Percentiles rank a stretch among this genome's conserved stretches.
Evolutionary conservation across 257 asterid species (phyloP).

Genomic region (Paraleonurus japonicus): DNA sequence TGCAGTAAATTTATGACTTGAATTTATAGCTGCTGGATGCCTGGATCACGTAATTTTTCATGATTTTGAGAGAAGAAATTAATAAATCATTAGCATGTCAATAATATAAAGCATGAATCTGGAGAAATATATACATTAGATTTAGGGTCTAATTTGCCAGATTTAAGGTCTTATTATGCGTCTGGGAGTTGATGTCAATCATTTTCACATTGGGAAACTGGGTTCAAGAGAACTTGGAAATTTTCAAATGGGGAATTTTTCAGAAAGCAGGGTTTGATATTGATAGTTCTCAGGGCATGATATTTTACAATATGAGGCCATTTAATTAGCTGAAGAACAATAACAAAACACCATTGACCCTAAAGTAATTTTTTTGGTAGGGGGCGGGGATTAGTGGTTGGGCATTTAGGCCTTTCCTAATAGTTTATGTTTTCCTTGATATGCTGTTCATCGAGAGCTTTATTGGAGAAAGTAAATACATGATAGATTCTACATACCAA

Average conservation of each 20-base stretch:
- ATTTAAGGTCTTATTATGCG: slow-evolving; percentile 1
- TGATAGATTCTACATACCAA: not conserved
- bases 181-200: not conserved
- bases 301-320: not conserved
- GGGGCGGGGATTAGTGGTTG: not conserved
- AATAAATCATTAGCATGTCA: not conserved
- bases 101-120: not conserved
- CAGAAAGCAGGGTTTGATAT: not conserved
- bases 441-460: not conserved
- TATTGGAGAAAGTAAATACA: not conserved
- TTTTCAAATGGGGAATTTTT: not conserved
- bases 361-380: not conserved
- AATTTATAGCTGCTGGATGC: not conserved
- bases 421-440: not conserved
- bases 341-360: not conserved
- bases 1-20: not conserved
- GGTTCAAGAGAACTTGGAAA: not conserved
- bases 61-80: not conserved
- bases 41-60: not conserved
- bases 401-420: not conserved
- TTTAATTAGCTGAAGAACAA: not conserved
- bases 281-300: not conserved
- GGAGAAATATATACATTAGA: not conserved
- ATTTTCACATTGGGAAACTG: not conserved
- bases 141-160: not conserved